These are phyloP conservation scores for Pseudohyphozyma bogoriensis DNA, from an alignment of 768 basidiomycete genomes.

Conservation along the genomic window DNA sequence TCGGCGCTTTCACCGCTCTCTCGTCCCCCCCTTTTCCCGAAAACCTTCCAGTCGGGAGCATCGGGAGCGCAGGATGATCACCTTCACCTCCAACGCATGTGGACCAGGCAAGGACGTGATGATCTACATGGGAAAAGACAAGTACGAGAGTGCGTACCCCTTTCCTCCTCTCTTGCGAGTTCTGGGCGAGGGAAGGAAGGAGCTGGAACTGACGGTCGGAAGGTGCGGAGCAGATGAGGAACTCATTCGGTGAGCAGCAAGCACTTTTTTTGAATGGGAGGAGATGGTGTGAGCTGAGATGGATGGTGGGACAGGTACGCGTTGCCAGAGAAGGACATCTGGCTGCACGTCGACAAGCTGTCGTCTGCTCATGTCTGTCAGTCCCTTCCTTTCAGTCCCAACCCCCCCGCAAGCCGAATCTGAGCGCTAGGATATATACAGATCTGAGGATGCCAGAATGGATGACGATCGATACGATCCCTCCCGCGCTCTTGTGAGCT, in stretches of 20 bases:
- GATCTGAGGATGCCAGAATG: slow-evolving; percentile 63
- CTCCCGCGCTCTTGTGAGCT: slow-evolving; percentile 59
- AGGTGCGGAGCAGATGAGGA: slow-evolving; percentile 13
- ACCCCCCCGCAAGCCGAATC: slow-evolving; percentile 36
- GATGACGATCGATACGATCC: slow-evolving; percentile 83
- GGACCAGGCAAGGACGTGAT: slow-evolving; percentile 4
- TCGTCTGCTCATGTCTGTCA: slow-evolving; percentile 7
- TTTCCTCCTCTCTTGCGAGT: neutral
- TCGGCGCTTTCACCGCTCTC: neutral
- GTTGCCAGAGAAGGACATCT: slow-evolving; percentile 40
- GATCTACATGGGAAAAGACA: slow-evolving; percentile 59
- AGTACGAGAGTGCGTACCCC: slow-evolving; percentile 69
- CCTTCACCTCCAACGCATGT: slow-evolving; percentile 48
- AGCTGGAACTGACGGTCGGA: too few relatives aligned
- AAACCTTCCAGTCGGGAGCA: too few relatives aligned
- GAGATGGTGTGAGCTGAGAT: slow-evolving; percentile 47
- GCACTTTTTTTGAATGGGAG: neutral
- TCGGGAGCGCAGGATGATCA: slow-evolving; percentile 55
- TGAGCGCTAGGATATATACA: slow-evolving; percentile 96
- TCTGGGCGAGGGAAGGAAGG: too few relatives aligned
- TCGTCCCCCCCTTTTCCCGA: neutral
- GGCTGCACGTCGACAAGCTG: slow-evolving; percentile 89
- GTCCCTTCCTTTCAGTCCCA: neutral
- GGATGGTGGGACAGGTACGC: slow-evolving; percentile 89
- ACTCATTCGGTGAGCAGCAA: too few relatives aligned